phyloP scores from a whole-genome alignment of 371 early-diverging fungal genomes.

The Conidiobolus coronatus region DNA sequence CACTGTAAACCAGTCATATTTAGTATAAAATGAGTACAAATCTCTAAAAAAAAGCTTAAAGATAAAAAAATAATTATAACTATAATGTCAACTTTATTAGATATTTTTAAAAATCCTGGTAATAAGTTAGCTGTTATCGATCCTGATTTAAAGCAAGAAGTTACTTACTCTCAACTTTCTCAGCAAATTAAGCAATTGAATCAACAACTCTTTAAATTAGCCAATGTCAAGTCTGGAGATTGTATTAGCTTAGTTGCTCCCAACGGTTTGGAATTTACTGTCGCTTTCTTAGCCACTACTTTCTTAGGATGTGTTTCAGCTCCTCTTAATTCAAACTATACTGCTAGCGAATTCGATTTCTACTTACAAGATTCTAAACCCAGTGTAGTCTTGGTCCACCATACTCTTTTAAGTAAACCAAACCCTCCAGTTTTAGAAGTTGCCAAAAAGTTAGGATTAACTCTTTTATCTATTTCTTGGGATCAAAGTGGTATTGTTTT shows the following conservation, averaged over 20 bases:
- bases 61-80: no score
- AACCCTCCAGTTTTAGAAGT: conserved; percentile 11
- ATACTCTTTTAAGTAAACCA: not conserved
- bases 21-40: no score
- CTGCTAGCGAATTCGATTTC: conserved; percentile 47
- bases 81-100: not conserved
- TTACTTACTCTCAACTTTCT: not conserved
- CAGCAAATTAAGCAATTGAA: not conserved
- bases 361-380: conserved; percentile 49
- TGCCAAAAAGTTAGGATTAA: conserved; percentile 24
- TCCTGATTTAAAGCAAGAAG: not conserved
- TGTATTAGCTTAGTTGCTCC: conserved; percentile 27
- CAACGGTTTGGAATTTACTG: conserved; percentile 40
- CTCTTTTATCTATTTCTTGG: conserved; percentile 30
- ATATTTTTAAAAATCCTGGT: not conserved
- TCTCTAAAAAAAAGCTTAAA: no score
- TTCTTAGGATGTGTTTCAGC: conserved; percentile 36
- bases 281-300: conserved; percentile 41
- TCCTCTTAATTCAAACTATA: conserved; percentile 56
- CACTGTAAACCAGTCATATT: no score
- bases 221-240: not conserved
- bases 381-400: conserved; percentile 35
- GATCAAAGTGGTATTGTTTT: conserved; percentile 8
- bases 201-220: not conserved
- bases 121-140: not conserved